Base-by-base conservation (phyloP, 768 basidiomycete genomes). In the Punctularia strigosozonata region DNA sequence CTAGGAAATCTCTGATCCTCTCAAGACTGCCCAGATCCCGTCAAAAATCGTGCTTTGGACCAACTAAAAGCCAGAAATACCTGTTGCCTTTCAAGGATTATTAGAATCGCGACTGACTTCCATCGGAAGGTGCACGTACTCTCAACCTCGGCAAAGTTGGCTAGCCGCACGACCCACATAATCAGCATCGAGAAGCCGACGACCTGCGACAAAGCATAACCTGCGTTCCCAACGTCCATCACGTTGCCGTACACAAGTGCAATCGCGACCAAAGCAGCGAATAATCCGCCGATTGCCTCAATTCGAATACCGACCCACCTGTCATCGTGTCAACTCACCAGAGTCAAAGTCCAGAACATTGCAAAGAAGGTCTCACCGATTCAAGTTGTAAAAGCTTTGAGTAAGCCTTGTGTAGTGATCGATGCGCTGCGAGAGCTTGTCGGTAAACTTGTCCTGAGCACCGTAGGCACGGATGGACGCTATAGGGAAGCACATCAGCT, bases 1-100 rank as follows among this genome's bases (percentile, higher is more conserved):
- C 50, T n/a, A 78, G 51, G 49, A 75, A 80, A 31, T 61, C 61
- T 33, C 62, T 51, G 42, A 68, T 60, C 10, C 66, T 49, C 48
- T 63, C 50, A 4, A 55, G 39, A 28, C 36, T 58, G 31, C n/a
- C n/a, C n/a, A n/a, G n/a, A n/a, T n/a, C n/a, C 18, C 10, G 33
- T 35, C 13, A 20, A 25, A 3, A 7, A 36, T 3, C 5, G 3
- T 18, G 21, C 21, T n/a, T n/a, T n/a, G n/a, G n/a, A n/a, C n/a
- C n/a, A n/a, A n/a, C n/a, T n/a, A 54, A 40, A 54, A 50, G 24
- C 38, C 50, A 51, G 26, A 18, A 19, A 20, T 35, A 17, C 17
- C 3, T 23, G 23, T 34, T 41, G 42, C 19, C 26, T 8, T 31
- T 21, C n/a, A 21, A 10, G 14, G 25, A 15, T 7, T 30, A 15